These are phyloP conservation scores for Xylaria acuta DNA, from an alignment of 495 filamentous ascomycete species.

Conservation along the genomic window DNA sequence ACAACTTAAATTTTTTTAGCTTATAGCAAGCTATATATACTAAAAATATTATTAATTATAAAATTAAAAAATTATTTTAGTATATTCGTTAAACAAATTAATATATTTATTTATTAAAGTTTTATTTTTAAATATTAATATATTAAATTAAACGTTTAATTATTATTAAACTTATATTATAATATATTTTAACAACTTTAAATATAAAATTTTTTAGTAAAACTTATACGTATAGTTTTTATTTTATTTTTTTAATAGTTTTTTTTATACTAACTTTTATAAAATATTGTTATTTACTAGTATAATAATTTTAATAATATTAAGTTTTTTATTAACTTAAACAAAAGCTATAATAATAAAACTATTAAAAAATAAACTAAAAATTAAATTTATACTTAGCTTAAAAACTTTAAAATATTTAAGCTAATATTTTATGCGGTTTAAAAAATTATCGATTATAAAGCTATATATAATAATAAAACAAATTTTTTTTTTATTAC, in stretches of 20 bases:
- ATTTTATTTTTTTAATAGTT: neutral
- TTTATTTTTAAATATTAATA: neutral
- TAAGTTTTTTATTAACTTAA: neutral
- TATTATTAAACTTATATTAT: neutral
- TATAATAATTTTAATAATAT: neutral
- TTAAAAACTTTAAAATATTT: neutral
- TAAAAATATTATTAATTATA: neutral
- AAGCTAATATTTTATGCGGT: neutral
- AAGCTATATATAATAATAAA: neutral
- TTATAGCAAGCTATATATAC: neutral
- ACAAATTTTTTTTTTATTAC: neutral
- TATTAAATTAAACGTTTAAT: neutral
- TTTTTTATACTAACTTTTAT: neutral
- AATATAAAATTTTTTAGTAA: neutral
- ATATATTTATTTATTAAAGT: neutral
- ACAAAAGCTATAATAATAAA: neutral
- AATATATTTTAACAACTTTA: neutral
- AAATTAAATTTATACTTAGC: neutral
- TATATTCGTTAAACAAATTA: neutral
- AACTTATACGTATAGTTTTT: neutral
- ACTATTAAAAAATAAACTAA: neutral
- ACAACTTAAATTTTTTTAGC: neutral
- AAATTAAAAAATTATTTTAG: neutral
- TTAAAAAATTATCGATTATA: neutral
- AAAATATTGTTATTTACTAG: neutral